These are phyloP conservation scores for Apium graveolens DNA, from an alignment of 129 eudicot species.

Conservation along the genomic window DNA sequence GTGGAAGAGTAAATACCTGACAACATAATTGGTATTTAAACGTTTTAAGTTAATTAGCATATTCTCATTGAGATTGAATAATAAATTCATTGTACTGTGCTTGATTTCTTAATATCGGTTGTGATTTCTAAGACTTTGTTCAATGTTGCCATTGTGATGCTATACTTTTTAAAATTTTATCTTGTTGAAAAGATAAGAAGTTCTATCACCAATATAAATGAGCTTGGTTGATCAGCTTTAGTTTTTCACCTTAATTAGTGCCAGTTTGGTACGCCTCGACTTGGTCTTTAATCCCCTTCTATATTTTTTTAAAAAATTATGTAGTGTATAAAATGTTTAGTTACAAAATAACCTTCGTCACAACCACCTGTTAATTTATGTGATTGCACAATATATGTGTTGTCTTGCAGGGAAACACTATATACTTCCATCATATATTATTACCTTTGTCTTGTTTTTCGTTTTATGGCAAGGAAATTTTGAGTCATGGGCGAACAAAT, in stretches of 20 bases:
- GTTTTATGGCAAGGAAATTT: too few species aligned
- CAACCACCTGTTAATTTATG: too few species aligned
- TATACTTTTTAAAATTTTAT: background rate
- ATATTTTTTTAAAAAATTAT: too few species aligned
- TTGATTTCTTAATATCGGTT: background rate
- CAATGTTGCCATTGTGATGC: background rate
- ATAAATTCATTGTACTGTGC: background rate
- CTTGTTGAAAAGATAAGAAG: background rate
- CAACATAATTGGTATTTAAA: background rate
- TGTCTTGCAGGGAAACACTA: too few species aligned
- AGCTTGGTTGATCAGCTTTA: background rate
- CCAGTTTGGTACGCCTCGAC: background rate
- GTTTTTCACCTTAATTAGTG: background rate
- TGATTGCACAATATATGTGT: too few species aligned
- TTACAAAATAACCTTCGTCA: too few species aligned
- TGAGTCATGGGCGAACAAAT: too few species aligned
- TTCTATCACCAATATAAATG: background rate
- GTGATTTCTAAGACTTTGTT: background rate
- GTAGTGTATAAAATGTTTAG: too few species aligned
- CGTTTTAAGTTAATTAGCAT: background rate
- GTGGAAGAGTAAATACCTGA: constrained; percentile 12
- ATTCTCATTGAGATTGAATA: constrained; percentile 1
- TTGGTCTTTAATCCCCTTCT: too few species aligned
- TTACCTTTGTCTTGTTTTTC: too few species aligned
- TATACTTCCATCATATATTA: too few species aligned